Percentiles rank a stretch among this genome's conserved stretches.
Evolutionary conservation across 148 eudicot genomes (phyloP).

Genomic region (Vaccinium darrowii): DNA sequence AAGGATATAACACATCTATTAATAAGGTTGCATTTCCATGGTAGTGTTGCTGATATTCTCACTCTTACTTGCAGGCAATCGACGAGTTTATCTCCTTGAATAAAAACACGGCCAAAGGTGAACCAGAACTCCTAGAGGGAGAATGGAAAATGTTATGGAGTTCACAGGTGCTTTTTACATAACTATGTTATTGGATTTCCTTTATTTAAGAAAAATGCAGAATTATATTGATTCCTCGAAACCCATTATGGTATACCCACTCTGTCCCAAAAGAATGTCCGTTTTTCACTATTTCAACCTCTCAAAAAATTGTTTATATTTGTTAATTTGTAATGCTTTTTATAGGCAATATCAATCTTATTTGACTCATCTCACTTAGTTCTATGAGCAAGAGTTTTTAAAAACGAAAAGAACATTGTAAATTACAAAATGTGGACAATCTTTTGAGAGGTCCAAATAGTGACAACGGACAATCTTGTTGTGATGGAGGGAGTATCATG

Average conservation of each 20-base stretch:
- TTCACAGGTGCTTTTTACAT: constrained; percentile 64
- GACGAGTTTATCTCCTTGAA: constrained; percentile 56
- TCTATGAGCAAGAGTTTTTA: too few species aligned
- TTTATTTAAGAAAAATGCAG: not conserved
- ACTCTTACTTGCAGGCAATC: constrained; percentile 54
- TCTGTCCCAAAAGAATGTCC: too few species aligned
- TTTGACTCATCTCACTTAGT: too few species aligned
- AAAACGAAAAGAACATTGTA: too few species aligned
- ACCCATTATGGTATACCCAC: not conserved
- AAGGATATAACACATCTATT: not conserved
- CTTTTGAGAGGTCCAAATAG: too few species aligned
- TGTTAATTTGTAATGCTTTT: too few species aligned
- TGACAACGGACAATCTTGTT: too few species aligned
- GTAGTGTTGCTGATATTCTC: not conserved
- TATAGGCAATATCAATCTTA: too few species aligned
- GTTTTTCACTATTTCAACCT: too few species aligned
- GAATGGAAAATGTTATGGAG: constrained; percentile 99
- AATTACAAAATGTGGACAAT: too few species aligned
- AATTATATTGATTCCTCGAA: not conserved
- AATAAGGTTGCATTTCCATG: not conserved
- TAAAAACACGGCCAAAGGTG: constrained; percentile 40
- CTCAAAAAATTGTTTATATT: too few species aligned
- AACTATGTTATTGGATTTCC: not conserved
- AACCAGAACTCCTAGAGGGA: constrained; percentile 70
- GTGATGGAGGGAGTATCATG: not conserved